Base-by-base conservation (phyloP, 768 basidiomycete genomes). In the Lentinus tigrinus region DNA sequence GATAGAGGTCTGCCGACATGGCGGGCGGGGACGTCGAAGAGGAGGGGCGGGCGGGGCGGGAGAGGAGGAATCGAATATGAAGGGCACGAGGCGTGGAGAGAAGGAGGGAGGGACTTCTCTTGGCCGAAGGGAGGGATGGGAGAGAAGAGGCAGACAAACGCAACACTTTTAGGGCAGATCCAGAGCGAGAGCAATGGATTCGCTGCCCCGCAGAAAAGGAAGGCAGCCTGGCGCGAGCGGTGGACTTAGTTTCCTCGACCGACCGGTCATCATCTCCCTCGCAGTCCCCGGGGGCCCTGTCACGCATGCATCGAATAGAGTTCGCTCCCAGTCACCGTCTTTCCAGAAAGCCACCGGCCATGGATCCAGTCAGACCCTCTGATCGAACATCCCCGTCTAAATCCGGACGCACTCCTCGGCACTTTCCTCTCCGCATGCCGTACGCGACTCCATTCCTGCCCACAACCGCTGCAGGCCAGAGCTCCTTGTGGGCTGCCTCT, bases 1-100 rank as follows among this genome's bases (percentile, higher is more conserved):
- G 75, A 69, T 75, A 79, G 75, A 79, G 74, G 74, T 78, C 78
- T 64, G 78, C 76, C 52, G 60, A 55, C 74, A 74, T 77, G 60
- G 52, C 48, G 57, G 53, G 53, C 19, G 47, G 27, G 54, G 57
- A 37, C 23, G 57, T 57, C 39, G 58, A 34, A 52, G 48, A 11
- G 7, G 31, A 31, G 31, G 31, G 31, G 31, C 7, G 31, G 31
- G 31, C 11, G 31, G 31, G 31, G 31, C 6, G 31, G 57, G 58
- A 48, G 52, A 39, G 50, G 46, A 16, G 39, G 50, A 56, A 46
- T 23, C 43, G 43, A 46, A 46, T 54, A 60, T 60, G 60, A 54
- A 55, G 58, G 56, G 56, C 54, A 64, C 57, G 59, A 63, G 60
- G 57, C 47, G 58, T 46, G 34, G 48, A 40, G 51, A 54, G 59